These are phyloP conservation scores for Talaromyces liani DNA, from an alignment of 495 filamentous ascomycete species.

Conservation along the genomic window DNA sequence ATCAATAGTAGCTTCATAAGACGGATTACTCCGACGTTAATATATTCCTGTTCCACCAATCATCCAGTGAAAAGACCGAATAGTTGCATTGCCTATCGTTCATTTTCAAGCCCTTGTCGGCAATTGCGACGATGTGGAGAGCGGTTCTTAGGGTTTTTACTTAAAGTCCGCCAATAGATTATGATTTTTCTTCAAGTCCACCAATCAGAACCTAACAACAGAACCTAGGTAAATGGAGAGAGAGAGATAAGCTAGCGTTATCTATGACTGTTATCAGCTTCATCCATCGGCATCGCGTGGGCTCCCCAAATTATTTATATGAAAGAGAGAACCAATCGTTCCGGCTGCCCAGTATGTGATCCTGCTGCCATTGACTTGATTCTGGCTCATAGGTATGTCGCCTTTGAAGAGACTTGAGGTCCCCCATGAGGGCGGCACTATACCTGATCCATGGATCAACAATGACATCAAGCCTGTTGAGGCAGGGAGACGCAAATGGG, in stretches of 20 bases:
- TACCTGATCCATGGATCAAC: conserved; percentile 19
- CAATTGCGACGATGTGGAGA: not conserved
- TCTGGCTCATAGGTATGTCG: not conserved
- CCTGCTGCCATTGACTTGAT: not conserved
- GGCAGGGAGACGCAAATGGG: conserved; percentile 16
- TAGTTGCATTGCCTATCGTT: not conserved
- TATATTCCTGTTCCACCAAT: conserved; percentile 1
- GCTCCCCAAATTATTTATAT: not conserved
- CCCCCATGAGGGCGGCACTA: conserved; percentile 12
- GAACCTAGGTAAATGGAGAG: not conserved
- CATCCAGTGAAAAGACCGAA: not conserved
- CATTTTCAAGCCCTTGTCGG: not conserved
- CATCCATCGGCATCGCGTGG: not conserved
- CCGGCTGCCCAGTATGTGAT: not conserved
- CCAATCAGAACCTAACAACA: not conserved
- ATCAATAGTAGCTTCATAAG: not conserved
- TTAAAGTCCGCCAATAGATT: conserved; percentile 6
- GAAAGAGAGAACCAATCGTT: not conserved
- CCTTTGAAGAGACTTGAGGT: conserved; percentile 12
- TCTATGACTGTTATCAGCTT: conserved; percentile 2
- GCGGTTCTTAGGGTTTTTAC: not conserved
- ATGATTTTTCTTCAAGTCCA: not conserved
- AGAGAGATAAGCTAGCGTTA: not conserved
- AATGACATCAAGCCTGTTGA: conserved; percentile 24
- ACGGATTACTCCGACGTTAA: not conserved